phyloP scores from a whole-genome alignment of 1,139 yeast genomes.

The Yarrowia galli region DNA sequence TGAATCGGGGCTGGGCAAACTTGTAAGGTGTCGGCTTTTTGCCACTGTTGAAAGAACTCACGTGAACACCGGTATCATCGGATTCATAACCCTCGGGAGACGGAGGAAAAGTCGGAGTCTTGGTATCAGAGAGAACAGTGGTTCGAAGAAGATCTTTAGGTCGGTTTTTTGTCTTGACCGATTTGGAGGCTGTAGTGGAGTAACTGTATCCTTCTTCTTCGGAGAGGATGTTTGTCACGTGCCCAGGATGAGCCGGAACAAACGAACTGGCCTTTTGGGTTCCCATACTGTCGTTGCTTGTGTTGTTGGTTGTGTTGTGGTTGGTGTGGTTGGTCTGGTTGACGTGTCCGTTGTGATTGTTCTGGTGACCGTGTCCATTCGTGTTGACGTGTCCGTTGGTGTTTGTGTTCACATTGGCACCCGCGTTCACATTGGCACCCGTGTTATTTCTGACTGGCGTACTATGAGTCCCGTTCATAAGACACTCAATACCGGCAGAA shows the following conservation, averaged over 20 bases:
- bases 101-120: neutral
- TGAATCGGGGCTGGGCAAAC: neutral
- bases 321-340: neutral
- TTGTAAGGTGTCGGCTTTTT: neutral
- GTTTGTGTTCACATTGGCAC: neutral
- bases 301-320: no score
- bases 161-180: neutral
- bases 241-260: neutral
- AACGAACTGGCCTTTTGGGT: neutral
- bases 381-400: no score
- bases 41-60: neutral
- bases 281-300: neutral
- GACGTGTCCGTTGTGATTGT: no score
- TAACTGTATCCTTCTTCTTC: neutral
- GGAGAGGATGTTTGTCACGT: neutral
- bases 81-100: no score
- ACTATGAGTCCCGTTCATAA: neutral
- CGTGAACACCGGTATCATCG: no score
- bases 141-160: neutral
- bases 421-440: neutral
- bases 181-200: no score
- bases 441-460: neutral
- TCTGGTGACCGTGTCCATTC: no score
- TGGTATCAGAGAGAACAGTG: neutral
- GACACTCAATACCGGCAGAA: neutral